A percentile compares a stretch with the other conserved stretches of the same genome.
Conservation (phyloP, 441 rosid species). For the Gossypium aridum region DNA sequence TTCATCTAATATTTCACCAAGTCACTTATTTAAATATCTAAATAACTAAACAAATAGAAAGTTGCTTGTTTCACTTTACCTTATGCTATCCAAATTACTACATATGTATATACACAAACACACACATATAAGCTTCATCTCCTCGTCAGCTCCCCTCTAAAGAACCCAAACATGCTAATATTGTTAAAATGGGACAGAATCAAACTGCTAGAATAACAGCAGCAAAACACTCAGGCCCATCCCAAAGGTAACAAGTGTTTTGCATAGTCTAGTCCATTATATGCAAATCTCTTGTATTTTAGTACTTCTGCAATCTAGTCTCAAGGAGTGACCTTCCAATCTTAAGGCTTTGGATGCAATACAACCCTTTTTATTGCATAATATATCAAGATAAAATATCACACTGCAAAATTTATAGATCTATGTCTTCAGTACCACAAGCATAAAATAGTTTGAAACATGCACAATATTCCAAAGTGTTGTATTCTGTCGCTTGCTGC, state of each 20-base stretch:
- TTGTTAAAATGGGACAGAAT: not conserved
- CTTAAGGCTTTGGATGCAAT: not conserved
- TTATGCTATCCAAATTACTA: not conserved
- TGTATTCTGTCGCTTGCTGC: not conserved
- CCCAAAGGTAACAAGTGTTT: not conserved
- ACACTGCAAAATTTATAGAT: not conserved
- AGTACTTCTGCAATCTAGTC: not conserved
- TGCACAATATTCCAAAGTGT: not conserved
- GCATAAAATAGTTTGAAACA: not conserved
- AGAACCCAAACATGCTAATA: not conserved
- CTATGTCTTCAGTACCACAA: not conserved
- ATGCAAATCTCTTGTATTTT: not conserved
- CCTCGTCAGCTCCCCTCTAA: not conserved
- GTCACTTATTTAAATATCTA: not conserved
- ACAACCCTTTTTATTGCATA: not conserved
- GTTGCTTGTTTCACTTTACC: not conserved
- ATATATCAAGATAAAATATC: not conserved
- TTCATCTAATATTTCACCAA: not conserved
- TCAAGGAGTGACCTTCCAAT: not conserved
- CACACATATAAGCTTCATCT: not conserved
- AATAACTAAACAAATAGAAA: not conserved
- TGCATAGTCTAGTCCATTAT: not conserved
- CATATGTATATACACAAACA: not conserved
- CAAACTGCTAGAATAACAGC: not conserved
- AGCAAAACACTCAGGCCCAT: not conserved